Evolutionary conservation across 2,329 filamentous ascomycete genomes (phyloP), one percentile per base, ranked within the genome.

Genomic region (Boeremia lycopersici): DNA sequence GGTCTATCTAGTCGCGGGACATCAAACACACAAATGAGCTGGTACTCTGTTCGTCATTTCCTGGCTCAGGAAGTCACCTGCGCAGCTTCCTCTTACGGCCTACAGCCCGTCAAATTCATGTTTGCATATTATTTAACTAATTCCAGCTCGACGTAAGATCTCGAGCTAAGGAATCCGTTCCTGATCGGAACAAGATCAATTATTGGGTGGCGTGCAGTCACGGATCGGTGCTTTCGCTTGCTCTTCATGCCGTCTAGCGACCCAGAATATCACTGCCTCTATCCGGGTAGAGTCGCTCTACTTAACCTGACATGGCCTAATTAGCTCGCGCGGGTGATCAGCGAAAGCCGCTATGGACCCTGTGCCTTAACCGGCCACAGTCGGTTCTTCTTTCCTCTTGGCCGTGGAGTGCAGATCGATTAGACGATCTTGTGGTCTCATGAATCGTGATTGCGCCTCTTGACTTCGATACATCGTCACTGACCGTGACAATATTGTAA

Each of bases 281-380:
- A 28, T 50, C 30, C 17, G 29, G 23, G 29, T 44, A 31, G 30
- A 25, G 26, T 25, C 15, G 12, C 23, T 3, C 19, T 23, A 30
- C 47, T 33, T 45, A 36, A 23, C 46, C 26, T 6, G 3, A 23
- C 6, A 9, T 26, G 46, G 40, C 33, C 39, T 49, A 36, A 31
- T 4, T 8, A 34, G 40, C 25, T 35, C 11, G 35, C 29, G 31
- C 52, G 46, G 46, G 13, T 41, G 41, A 12, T 38, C 33, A 55
- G 52, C 46, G 45, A 35, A 9, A 41, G 34, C 43, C 41, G 35
- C 51, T 35, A 54, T 38, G 30, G 31, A 49, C 52, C 52, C 46
- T 49, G 44, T 25, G 51, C 44, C 44, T 34, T 44, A 34, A 41
- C 29, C 46, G 52, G 40, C 46, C 45, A 26, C 41, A 13, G 25